Percentiles rank a stretch among this genome's conserved stretches.
phyloP scores from a whole-genome alignment of 768 basidiomycete species.

The Xanthoconium purpureum region DNA sequence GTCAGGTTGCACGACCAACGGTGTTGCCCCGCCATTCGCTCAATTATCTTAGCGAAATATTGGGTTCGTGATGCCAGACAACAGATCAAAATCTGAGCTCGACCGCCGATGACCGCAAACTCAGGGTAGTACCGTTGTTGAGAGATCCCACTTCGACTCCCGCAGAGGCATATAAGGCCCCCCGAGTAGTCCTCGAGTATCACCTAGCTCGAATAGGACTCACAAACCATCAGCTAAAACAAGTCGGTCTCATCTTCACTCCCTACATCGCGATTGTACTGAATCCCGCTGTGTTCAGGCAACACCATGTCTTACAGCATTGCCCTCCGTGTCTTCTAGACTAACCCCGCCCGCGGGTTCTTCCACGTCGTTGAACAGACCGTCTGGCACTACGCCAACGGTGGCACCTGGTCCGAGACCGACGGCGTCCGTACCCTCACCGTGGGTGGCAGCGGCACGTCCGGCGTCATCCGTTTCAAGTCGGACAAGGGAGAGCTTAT shows the following conservation, averaged over 20 bases:
- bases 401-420: slow-evolving; percentile 30
- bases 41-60: too few relatives aligned
- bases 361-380: slow-evolving; percentile 6
- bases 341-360: not conserved
- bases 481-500: slow-evolving; percentile 30
- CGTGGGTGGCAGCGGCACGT: slow-evolving; percentile 40
- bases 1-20: too few relatives aligned
- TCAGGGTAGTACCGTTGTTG: not conserved
- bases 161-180: not conserved
- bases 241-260: not conserved
- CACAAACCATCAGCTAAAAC: not conserved
- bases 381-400: slow-evolving; percentile 1
- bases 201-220: not conserved
- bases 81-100: not conserved
- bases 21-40: too few relatives aligned
- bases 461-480: slow-evolving; percentile 35
- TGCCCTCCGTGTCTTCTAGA: not conserved
- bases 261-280: not conserved
- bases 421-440: slow-evolving; percentile 26
- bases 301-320: slow-evolving; percentile 10
- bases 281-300: not conserved
- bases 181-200: not conserved
- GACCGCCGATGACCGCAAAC: not conserved
- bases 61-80: not conserved
- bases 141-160: not conserved